A percentile compares a stretch with the other conserved stretches of the same genome.
Conservation (phyloP, 352 stramenopile species). For the Phytophthora vignae region DNA sequence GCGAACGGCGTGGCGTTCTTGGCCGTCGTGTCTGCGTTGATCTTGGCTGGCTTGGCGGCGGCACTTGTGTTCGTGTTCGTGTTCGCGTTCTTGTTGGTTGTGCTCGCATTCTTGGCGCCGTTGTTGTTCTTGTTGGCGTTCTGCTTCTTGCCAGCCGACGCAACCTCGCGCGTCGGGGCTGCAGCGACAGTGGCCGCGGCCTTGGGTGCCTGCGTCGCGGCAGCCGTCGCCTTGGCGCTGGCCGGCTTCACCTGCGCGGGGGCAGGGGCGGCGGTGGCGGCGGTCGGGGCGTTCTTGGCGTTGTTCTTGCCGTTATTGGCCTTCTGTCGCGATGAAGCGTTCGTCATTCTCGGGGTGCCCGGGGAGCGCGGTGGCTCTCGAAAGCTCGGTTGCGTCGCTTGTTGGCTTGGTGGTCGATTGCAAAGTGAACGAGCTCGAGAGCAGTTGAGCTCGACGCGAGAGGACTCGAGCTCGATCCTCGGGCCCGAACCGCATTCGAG, state of each 20-base stretch:
- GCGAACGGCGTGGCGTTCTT: not conserved
- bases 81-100: not conserved
- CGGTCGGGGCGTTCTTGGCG: not conserved
- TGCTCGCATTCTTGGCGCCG: not conserved
- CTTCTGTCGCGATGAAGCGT: constrained; percentile 1
- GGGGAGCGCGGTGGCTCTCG: constrained; percentile 1
- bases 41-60: not conserved
- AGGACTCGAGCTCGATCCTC: no score
- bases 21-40: no score
- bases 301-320: constrained; percentile 7
- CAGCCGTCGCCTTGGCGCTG: not conserved
- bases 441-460: not conserved
- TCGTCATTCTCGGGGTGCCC: not conserved
- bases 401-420: constrained; percentile 8
- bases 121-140: not conserved
- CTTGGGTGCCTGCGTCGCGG: not conserved
- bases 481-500: no score
- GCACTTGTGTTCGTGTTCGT: not conserved
- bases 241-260: constrained; percentile 1
- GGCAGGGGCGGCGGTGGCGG: not conserved
- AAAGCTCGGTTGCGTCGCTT: constrained; percentile 1
- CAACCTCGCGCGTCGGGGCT: not conserved
- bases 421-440: constrained; percentile 7
- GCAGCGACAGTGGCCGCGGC: not conserved
- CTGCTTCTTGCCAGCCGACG: not conserved